Percentiles rank a stretch among this genome's conserved stretches.
phyloP scores from a whole-genome alignment of 805 yeast species.

The Barnettozyma vustinii region DNA sequence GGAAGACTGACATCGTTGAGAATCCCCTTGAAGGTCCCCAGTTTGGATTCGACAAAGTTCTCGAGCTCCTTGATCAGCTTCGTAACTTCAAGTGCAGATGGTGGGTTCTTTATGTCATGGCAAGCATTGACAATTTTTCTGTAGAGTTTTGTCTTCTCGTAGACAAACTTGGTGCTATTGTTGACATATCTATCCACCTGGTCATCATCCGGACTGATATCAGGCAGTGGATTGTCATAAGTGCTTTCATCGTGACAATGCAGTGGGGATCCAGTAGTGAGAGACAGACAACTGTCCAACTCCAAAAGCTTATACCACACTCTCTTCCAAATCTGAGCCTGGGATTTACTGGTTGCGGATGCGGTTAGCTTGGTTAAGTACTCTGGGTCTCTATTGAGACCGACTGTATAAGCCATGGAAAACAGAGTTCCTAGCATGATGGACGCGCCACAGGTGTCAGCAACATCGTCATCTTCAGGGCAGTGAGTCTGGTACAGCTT shows the following conservation, averaged over 20 bases:
- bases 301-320: slow-evolving; percentile 24
- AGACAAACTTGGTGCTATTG: slow-evolving; percentile 27
- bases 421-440: slow-evolving; percentile 42
- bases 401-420: slow-evolving; percentile 51
- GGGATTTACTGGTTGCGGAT: slow-evolving; percentile 8
- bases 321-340: slow-evolving; percentile 22
- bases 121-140: slow-evolving; percentile 29
- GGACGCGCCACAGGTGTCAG: slow-evolving; percentile 44
- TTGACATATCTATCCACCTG: slow-evolving; percentile 34
- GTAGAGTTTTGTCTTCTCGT: slow-evolving; percentile 27
- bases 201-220: slow-evolving; percentile 30
- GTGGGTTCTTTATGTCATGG: slow-evolving; percentile 29
- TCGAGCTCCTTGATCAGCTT: slow-evolving; percentile 32
- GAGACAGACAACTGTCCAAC: slow-evolving; percentile 18
- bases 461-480: slow-evolving; percentile 54
- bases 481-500: slow-evolving; percentile 44
- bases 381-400: slow-evolving; percentile 52
- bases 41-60: slow-evolving; percentile 20
- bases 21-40: slow-evolving; percentile 23
- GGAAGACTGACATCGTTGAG: slow-evolving; percentile 9
- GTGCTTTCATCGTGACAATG: slow-evolving; percentile 15
- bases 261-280: slow-evolving; percentile 13
- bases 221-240: slow-evolving; percentile 24
- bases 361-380: slow-evolving; percentile 13
- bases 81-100: slow-evolving; percentile 32